Conservation (phyloP, 75 land plant species). For the Selaginella tamariscina region DNA sequence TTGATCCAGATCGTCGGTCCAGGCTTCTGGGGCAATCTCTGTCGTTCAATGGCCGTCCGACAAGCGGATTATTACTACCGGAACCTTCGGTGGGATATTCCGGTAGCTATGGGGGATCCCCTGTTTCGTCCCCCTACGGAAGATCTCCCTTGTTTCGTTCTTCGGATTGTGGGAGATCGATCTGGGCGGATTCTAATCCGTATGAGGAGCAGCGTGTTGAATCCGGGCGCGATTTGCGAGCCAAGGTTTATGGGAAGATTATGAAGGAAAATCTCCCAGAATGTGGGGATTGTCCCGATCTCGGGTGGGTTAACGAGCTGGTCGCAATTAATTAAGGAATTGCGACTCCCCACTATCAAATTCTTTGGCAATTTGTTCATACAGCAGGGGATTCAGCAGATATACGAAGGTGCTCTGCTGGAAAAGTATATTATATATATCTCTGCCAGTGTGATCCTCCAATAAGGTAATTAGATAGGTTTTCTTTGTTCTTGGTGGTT, state of each 20-base stretch:
- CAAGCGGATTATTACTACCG: not conserved
- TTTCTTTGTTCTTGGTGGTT: too few species aligned
- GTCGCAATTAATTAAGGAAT: not conserved
- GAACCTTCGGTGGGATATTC: not conserved
- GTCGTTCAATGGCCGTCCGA: not conserved
- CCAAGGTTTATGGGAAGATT: slow-evolving; percentile 63
- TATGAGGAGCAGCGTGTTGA: slow-evolving; percentile 55
- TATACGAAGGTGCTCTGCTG: too few species aligned
- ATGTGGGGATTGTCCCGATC: not conserved
- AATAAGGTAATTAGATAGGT: too few species aligned
- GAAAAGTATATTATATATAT: too few species aligned
- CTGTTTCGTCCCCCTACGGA: not conserved
- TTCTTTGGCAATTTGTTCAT: too few species aligned
- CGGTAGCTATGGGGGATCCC: not conserved
- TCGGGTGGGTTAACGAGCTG: not conserved
- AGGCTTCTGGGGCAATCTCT: not conserved
- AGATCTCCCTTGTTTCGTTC: not conserved
- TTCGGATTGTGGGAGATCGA: slow-evolving; percentile 17
- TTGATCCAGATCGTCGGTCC: not conserved
- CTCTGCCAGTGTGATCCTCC: too few species aligned
- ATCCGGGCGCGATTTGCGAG: slow-evolving; percentile 64
- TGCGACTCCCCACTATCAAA: not conserved
- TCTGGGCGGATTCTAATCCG: not conserved
- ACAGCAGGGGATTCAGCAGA: too few species aligned
- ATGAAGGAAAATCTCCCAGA: not conserved